phyloP scores from a whole-genome alignment of 202 grass and related monocot species.

The Hordeum pubiflorum region DNA sequence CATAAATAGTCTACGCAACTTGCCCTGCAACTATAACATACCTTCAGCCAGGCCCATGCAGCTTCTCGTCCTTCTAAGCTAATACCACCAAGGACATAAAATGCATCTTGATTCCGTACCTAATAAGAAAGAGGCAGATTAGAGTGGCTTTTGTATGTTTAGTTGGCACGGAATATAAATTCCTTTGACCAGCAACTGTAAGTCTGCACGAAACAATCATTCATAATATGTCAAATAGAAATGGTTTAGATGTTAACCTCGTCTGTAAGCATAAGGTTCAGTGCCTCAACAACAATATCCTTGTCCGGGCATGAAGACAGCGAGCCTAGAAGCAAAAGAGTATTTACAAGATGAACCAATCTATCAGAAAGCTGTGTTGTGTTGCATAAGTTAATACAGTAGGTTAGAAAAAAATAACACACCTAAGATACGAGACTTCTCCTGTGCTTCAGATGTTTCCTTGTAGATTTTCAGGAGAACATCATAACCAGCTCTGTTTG shows the following conservation, averaged over 20 bases:
- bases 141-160: background rate
- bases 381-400: background rate
- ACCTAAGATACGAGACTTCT: conserved; percentile 75
- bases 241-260: conserved; percentile 45
- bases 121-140: conserved; percentile 26
- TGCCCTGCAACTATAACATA: conserved; percentile 17
- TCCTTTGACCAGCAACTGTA: background rate
- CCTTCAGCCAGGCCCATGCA: conserved; percentile 90
- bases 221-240: background rate
- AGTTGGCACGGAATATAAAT: background rate
- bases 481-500: conserved; percentile 54
- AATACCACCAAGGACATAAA: conserved; percentile 61
- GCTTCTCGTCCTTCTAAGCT: conserved; percentile 69
- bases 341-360: background rate
- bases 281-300: conserved; percentile 65
- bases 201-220: background rate
- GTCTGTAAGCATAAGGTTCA: conserved; percentile 71
- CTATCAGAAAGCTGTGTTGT: conserved; percentile 12
- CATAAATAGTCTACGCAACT: background rate
- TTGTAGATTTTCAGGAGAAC: conserved; percentile 82
- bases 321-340: conserved; percentile 46
- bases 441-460: conserved; percentile 63
- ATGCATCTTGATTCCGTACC: conserved; percentile 80
- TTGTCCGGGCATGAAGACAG: conserved; percentile 62
- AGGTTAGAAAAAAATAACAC: conserved; percentile 5